phyloP scores from a whole-genome alignment of 345 rosid species.

The Populus pruinosa region DNA sequence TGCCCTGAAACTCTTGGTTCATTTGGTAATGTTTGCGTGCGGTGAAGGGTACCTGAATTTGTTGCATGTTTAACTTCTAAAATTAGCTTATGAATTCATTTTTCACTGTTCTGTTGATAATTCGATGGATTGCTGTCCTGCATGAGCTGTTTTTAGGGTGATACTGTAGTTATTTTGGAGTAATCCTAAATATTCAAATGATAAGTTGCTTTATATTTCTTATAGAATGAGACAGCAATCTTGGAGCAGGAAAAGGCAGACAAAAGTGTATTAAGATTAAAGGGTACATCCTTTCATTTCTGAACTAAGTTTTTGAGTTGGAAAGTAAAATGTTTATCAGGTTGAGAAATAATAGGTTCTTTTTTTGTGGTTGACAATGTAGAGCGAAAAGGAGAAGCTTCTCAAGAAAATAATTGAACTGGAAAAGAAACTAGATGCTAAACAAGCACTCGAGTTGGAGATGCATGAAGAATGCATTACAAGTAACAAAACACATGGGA shows the following conservation, averaged over 20 bases:
- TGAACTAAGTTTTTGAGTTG: not conserved
- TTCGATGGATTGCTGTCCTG: not conserved
- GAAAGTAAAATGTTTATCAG: not conserved
- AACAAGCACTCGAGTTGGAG: constrained; percentile 64
- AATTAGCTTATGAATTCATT: not conserved
- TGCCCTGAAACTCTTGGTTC: not conserved
- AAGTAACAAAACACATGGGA: constrained; percentile 58
- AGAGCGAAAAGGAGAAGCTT: constrained; percentile 56
- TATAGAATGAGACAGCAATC: constrained; percentile 59
- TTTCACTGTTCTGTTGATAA: not conserved
- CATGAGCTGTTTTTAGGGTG: no score
- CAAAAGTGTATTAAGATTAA: constrained; percentile 43
- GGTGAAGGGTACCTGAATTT: not conserved
- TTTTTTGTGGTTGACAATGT: constrained; percentile 15
- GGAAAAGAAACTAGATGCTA: constrained; percentile 46
- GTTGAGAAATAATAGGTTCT: no score
- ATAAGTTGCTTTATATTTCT: not conserved
- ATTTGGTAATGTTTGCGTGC: not conserved
- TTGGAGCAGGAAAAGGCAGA: constrained; percentile 69
- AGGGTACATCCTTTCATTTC: constrained; percentile 36
- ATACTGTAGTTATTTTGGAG: not conserved
- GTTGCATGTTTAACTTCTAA: not conserved
- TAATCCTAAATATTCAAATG: not conserved
- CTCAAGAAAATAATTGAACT: constrained; percentile 42
- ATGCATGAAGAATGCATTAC: constrained; percentile 50